Conservation (phyloP, 1,139 yeast species). For the Insectozyma bohioensis region DNA sequence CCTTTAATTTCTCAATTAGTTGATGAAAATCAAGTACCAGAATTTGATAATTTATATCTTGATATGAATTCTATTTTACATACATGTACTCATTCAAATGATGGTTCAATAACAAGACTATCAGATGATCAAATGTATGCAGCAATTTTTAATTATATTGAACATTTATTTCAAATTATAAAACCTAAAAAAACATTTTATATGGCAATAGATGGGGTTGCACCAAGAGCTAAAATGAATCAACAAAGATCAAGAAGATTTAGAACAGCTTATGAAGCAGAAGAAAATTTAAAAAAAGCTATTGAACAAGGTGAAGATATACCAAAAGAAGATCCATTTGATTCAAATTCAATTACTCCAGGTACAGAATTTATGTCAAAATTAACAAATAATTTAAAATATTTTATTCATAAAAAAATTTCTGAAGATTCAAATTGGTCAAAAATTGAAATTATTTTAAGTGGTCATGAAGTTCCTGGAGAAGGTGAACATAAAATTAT, state of each 20-base stretch:
- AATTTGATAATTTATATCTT: slow-evolving; percentile 89
- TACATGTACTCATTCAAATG: slow-evolving; percentile 83
- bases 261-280: slow-evolving; percentile 93
- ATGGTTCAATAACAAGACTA: slow-evolving; percentile 57
- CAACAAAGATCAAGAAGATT: slow-evolving; percentile 98
- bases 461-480: slow-evolving; percentile 99
- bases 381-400: slow-evolving; percentile 78
- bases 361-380: slow-evolving; percentile 98
- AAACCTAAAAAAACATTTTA: slow-evolving; percentile 85
- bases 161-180: slow-evolving; percentile 85
- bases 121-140: slow-evolving; percentile 92
- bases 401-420: slow-evolving; percentile 88
- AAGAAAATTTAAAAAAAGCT: slow-evolving; percentile 67
- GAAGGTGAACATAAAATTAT: slow-evolving; percentile 99
- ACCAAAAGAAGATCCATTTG: slow-evolving; percentile 81
- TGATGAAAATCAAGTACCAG: slow-evolving; percentile 84
- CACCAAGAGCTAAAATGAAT: slow-evolving; percentile 99
- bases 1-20: slow-evolving; percentile 89
- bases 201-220: slow-evolving; percentile 99
- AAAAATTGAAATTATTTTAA: slow-evolving; percentile 73
- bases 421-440: slow-evolving; percentile 93
- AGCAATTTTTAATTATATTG: slow-evolving; percentile 92
- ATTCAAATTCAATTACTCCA: slow-evolving; percentile 93
- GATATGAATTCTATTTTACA: slow-evolving; percentile 98
- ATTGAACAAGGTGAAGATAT: slow-evolving; percentile 58